Evolutionary conservation across 176 grass and related monocot genomes (phyloP).

Genomic region (Tillandsia fasciculata): DNA sequence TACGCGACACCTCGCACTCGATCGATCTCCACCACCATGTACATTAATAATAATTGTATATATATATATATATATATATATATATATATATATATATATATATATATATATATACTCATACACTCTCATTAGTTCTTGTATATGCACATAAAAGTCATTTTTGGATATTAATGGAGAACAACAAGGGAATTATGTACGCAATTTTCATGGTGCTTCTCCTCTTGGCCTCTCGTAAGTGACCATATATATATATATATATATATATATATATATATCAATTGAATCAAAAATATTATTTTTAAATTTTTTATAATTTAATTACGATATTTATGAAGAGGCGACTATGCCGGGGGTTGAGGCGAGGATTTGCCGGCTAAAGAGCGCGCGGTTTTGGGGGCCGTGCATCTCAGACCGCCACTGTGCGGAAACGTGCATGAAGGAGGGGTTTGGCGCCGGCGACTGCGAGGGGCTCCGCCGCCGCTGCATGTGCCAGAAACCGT

Average conservation of each 20-base stretch:
- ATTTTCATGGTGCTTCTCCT: not conserved
- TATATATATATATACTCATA: too few species aligned
- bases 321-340: not conserved
- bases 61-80: too few species aligned
- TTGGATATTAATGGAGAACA: not conserved
- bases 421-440: not conserved
- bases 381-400: not conserved
- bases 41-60: too few species aligned
- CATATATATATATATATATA: not conserved
- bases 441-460: not conserved
- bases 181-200: not conserved
- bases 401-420: not conserved
- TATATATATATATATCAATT: not conserved
- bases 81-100: too few species aligned
- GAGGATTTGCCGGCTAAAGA: constrained; percentile 4
- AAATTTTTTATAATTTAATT: not conserved
- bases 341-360: not conserved
- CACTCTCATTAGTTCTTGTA: not conserved
- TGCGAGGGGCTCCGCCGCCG: not conserved
- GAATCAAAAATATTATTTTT: not conserved
- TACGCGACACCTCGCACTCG: too few species aligned
- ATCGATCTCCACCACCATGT: too few species aligned
- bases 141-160: not conserved
- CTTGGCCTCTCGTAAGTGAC: constrained; percentile 1
- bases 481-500: constrained; percentile 3